Evolutionary conservation across 352 stramenopile genomes (phyloP), one percentile per base, ranked within the genome.

Genomic region (Pythium myriotylum): DNA sequence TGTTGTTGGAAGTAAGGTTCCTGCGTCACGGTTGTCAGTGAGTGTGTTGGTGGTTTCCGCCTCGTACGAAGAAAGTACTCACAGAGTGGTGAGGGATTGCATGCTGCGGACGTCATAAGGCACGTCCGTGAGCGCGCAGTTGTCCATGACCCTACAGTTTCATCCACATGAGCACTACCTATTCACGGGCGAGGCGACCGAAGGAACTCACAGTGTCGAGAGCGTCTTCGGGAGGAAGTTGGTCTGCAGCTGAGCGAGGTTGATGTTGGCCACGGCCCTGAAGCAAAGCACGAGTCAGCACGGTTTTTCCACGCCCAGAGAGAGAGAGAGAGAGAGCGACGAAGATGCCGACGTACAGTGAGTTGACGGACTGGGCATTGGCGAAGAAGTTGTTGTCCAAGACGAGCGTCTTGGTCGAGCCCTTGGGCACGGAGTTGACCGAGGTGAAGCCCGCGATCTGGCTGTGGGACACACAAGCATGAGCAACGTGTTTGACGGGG

Each of bases 381-480:
- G 60, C 59, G 52, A 92, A 92, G 10, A 78, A 71, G 54, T 72
- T 45, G 26, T 69, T 57, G 54, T 74, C 68, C 32, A 89, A 77
- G 35, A 71, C 50, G 12, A 92, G 68, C 1, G 49, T 67, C 73
- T 88, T 89, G 20, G 78, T 60, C 0, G 79, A 78, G 3, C 77
- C 84, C 60, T 91, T 92, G 49, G 81, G 67, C 40, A 88, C 68
- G 22, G 75, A 65, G n/a, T n/a, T n/a, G 0, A 64, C 67, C 24
- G 62, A 70, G 48, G 87, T 78, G 59, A 86, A 90, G 2, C 84
- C 84, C 45, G 81, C 89, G 59, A 92, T 84, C 65, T 92, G 84
- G 29, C 29, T 35, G 29, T n/a, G n/a, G n/a, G n/a, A n/a, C n/a
- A 26, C 43, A 76, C 55, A 50, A 29, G 32, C 43, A 26, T 8